A percentile compares a stretch with the other conserved stretches of the same genome.
phyloP scores from a whole-genome alignment of 805 yeast genomes.

The Geotrichum ghanense region DNA sequence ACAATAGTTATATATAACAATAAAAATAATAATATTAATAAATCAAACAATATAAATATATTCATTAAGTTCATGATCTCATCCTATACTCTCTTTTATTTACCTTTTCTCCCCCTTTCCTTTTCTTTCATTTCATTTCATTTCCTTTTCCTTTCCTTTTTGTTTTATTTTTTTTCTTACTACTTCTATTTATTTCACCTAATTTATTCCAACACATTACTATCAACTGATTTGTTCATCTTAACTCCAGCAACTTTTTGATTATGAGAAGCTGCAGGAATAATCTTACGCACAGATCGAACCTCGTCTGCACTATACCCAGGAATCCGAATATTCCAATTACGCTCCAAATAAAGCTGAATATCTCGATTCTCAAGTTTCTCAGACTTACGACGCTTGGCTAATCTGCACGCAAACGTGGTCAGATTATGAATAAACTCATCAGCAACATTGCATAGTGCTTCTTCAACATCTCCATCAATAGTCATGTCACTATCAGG shows the following conservation, averaged over 20 bases:
- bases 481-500: constrained; percentile 76
- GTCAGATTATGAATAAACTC: constrained; percentile 92
- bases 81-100: too few relatives aligned
- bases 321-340: constrained; percentile 92
- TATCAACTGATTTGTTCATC: constrained; percentile 12
- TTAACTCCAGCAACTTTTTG: constrained; percentile 30
- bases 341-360: constrained; percentile 81
- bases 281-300: constrained; percentile 35
- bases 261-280: constrained; percentile 28
- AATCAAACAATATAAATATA: too few relatives aligned
- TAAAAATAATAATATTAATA: too few relatives aligned
- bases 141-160: too few relatives aligned
- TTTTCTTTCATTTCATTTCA: too few relatives aligned
- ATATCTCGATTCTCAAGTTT: constrained; percentile 79
- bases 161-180: too few relatives aligned
- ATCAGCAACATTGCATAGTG: constrained; percentile 85
- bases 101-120: too few relatives aligned
- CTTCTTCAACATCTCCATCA: constrained; percentile 91
- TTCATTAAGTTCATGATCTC: too few relatives aligned
- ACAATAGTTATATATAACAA: too few relatives aligned
- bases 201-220: too few relatives aligned
- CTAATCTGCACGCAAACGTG: constrained; percentile 84
- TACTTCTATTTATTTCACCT: too few relatives aligned
- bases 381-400: constrained; percentile 88
- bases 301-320: constrained; percentile 90